Evolutionary conservation across 83 land plant genomes (phyloP).

Genomic region (Diphasiastrum complanatum): DNA sequence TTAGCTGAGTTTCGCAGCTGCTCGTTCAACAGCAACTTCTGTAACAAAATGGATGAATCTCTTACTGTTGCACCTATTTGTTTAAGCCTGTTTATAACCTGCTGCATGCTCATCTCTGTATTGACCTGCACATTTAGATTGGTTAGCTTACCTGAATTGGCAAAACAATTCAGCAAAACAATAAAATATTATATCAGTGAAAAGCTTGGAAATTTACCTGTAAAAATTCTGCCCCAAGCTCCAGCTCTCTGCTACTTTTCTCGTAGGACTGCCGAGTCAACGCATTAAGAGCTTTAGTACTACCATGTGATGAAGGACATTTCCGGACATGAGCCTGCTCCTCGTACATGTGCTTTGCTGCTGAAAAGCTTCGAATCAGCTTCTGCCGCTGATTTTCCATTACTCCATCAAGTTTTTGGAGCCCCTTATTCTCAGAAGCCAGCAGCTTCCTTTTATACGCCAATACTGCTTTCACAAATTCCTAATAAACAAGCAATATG

Average conservation of each 20-base stretch:
- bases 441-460: slow-evolving; percentile 77
- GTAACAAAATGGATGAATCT: slow-evolving; percentile 42
- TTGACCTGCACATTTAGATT: slow-evolving; percentile 33
- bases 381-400: slow-evolving; percentile 73
- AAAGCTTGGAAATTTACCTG: slow-evolving; percentile 44
- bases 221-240: slow-evolving; percentile 68
- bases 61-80: slow-evolving; percentile 93
- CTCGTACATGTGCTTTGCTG: slow-evolving; percentile 61
- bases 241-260: slow-evolving; percentile 45
- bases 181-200: not conserved
- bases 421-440: slow-evolving; percentile 12
- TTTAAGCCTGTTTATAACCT: slow-evolving; percentile 66
- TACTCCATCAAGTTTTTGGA: slow-evolving; percentile 39
- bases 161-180: not conserved
- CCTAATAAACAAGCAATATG: too few species aligned
- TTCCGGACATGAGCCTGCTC: slow-evolving; percentile 21
- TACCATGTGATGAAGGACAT: slow-evolving; percentile 18
- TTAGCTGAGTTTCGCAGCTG: slow-evolving; percentile 43
- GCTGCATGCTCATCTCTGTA: slow-evolving; percentile 40
- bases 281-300: slow-evolving; percentile 19
- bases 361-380: slow-evolving; percentile 67
- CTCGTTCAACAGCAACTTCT: slow-evolving; percentile 44
- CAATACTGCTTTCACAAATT: slow-evolving; percentile 80
- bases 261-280: slow-evolving; percentile 3
- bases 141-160: not conserved